Evolutionary conservation across 2,329 filamentous ascomycete genomes (phyloP).

Genomic region (Cytospora leucostoma): DNA sequence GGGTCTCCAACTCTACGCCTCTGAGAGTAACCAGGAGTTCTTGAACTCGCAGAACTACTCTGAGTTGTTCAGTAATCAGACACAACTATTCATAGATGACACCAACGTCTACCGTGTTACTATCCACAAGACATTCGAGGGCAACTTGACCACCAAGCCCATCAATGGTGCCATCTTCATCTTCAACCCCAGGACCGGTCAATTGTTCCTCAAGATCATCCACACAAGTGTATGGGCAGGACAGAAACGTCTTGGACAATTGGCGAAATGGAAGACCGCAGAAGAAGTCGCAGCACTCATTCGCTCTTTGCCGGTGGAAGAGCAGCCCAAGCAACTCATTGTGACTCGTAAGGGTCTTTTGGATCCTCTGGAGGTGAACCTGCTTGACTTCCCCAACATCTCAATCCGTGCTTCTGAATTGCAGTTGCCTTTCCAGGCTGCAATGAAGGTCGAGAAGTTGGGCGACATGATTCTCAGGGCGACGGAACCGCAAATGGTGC

Average conservation of each 20-base stretch:
- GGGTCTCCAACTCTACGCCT: slow-evolving; percentile 95
- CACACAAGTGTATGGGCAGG: slow-evolving; percentile 99
- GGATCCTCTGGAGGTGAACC: slow-evolving; percentile 93
- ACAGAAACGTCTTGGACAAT: slow-evolving; percentile 96
- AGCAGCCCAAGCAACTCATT: slow-evolving; percentile 98
- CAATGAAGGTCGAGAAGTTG: slow-evolving; percentile 99
- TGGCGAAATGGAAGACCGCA: slow-evolving; percentile 99
- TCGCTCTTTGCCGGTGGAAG: slow-evolving; percentile 91
- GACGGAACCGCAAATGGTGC: slow-evolving; percentile 99
- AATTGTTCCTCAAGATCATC: slow-evolving; percentile 98
- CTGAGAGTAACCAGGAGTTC: slow-evolving; percentile 98
- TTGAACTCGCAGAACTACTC: slow-evolving; percentile 99
- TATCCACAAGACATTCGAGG: slow-evolving; percentile 99
- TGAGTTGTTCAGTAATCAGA: slow-evolving; percentile 98
- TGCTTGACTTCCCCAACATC: slow-evolving; percentile 98
- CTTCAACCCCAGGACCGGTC: slow-evolving; percentile 97
- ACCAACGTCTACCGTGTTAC: slow-evolving; percentile 99
- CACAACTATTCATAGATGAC: slow-evolving; percentile 97
- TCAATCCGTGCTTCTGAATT: slow-evolving; percentile 96
- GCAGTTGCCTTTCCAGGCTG: slow-evolving; percentile 96
- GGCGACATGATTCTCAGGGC: slow-evolving; percentile 98
- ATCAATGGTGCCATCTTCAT: slow-evolving; percentile 99
- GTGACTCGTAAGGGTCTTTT: slow-evolving; percentile 96
- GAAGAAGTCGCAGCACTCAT: slow-evolving; percentile 99
- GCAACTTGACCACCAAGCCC: slow-evolving; percentile 97